Base-by-base conservation (phyloP, 2,329 filamentous ascomycete species). In the Aspergillus sp. region DNA sequence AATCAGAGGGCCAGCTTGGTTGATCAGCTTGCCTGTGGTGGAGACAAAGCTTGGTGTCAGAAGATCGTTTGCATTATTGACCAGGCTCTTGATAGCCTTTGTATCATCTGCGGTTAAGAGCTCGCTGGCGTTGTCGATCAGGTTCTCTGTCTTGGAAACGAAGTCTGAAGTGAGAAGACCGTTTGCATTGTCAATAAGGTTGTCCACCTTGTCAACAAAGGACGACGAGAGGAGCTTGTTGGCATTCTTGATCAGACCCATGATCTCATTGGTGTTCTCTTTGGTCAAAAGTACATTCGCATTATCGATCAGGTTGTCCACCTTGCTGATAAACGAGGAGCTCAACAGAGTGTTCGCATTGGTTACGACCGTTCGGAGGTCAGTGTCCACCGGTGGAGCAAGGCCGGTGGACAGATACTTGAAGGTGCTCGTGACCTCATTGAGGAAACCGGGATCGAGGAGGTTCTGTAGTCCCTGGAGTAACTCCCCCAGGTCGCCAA, bases 251-350 rank as follows among this genome's bases (percentile, higher is more conserved):
- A 67, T 53, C 2, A 68, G 53, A 4, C 49, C 53, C 51, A 50
- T 57, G 29, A 68, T 55, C 40, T 66, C 52, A 50, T 62, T 62
- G 53, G 65, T 52, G 3, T 64, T 45, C 5, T 58, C 56, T 6
- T 61, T 64, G 2, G 57, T 67, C 64, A 71, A 57, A 49, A 71
- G 49, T 56, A 62, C 52, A 56, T 69, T 59, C 53, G 65, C 63
- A 17, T 64, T 65, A 6, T 34, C 48, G 31, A 65, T 32, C 21
- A 65, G 34, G 13, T 52, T 47, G 19, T 53, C 54, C 29, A 65
- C 50, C 23, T 61, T 52, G 43, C 52, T 53, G 41, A 64, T 29
- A 25, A 63, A 45, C 6, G 61, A 53, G 21, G 62, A 58, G 1
- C 58, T 61, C 31, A 64, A 29, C 14, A 48, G 21, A 7, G 14